phyloP scores from a whole-genome alignment of 495 filamentous ascomycete genomes.

The Talaromyces stipitatus region DNA sequence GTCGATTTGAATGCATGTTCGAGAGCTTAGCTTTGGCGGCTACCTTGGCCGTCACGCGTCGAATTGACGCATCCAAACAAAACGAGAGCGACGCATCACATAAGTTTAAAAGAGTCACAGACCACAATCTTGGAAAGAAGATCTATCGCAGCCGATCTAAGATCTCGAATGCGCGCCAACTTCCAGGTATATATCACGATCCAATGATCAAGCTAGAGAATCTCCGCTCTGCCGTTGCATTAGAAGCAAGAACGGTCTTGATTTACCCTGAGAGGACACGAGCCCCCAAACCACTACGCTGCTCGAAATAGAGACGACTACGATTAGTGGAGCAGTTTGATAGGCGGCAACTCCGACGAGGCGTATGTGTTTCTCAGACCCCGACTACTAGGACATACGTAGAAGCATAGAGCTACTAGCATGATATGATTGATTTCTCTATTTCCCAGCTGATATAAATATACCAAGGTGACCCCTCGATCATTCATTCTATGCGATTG shows the following conservation, averaged over 20 bases:
- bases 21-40: neutral
- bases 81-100: neutral
- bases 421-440: neutral
- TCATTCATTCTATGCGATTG: neutral
- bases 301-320: neutral
- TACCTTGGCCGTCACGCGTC: neutral
- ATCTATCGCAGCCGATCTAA: neutral
- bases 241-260: neutral
- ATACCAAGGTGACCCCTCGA: neutral
- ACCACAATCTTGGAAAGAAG: neutral
- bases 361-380: neutral
- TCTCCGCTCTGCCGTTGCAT: neutral
- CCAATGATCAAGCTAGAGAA: too few relatives aligned
- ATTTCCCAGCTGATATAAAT: neutral
- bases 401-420: neutral
- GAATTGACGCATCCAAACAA: neutral
- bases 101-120: neutral
- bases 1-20: neutral
- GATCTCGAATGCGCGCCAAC: neutral
- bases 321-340: neutral
- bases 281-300: neutral
- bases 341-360: too few relatives aligned
- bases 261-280: neutral
- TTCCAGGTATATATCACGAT: too few relatives aligned
- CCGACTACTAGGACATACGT: neutral